A percentile compares a stretch with the other conserved stretches of the same genome.
These are phyloP conservation scores for Populus simonii DNA, from an alignment of 345 rosid species.

Conservation along the genomic window DNA sequence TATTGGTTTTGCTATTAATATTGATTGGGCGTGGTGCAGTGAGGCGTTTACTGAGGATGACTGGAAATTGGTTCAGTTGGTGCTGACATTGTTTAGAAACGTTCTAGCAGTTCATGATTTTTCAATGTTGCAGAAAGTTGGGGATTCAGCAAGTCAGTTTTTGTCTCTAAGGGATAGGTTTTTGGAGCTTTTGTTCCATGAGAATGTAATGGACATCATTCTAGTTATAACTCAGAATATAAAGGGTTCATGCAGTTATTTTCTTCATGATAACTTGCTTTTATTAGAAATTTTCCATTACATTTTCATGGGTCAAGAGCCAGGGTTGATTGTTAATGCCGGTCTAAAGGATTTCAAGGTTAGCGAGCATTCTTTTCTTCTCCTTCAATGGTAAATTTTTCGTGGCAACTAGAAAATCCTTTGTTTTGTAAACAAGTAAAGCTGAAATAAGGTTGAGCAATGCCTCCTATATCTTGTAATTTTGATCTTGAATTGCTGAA, in stretches of 20 bases:
- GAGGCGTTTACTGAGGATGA: conserved; percentile 81
- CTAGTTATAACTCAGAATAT: conserved; percentile 64
- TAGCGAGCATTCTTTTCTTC: conserved; percentile 10
- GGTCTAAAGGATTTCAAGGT: conserved; percentile 48
- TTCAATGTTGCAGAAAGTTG: conserved; percentile 62
- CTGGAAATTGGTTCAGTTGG: conserved; percentile 94
- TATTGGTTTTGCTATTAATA: neutral
- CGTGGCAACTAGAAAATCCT: neutral
- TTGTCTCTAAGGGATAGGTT: conserved; percentile 77
- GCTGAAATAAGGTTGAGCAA: neutral
- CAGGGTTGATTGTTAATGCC: conserved; percentile 59
- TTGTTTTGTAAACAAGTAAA: neutral
- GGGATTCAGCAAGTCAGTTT: conserved; percentile 56
- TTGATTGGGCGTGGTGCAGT: conserved; percentile 30
- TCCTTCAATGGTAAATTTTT: neutral
- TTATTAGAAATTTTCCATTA: conserved; percentile 71
- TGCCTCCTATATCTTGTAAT: neutral
- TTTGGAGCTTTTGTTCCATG: conserved; percentile 68
- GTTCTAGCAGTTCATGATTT: conserved; percentile 83
- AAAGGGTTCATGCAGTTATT: conserved; percentile 45
- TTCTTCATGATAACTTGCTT: conserved; percentile 82
- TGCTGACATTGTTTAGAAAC: conserved; percentile 77
- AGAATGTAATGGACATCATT: conserved; percentile 77
- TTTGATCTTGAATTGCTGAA: neutral
- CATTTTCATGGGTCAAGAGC: conserved; percentile 73